Percentiles rank a stretch among this genome's conserved stretches.
phyloP scores from a whole-genome alignment of 202 grass and related monocot species.

The Eragrostis tef region DNA sequence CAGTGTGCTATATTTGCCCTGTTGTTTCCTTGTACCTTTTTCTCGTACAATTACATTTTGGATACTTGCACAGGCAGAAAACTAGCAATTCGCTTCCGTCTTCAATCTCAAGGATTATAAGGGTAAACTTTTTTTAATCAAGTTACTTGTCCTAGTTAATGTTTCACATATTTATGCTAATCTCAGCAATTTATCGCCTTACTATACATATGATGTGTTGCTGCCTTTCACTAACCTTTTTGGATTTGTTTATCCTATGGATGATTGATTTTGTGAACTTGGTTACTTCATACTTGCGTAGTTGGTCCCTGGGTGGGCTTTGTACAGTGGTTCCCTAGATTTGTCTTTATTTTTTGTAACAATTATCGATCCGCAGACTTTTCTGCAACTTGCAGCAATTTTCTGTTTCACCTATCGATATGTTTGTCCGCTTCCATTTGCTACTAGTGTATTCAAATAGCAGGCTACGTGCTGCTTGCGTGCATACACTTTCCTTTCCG shows the following conservation, averaged over 20 bases:
- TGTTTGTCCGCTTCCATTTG: neutral
- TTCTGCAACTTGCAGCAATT: slow-evolving; percentile 29
- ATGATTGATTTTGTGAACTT: slow-evolving; percentile 4
- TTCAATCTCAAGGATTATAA: slow-evolving; percentile 96
- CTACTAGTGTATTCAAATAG: slow-evolving; percentile 23
- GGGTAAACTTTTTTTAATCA: slow-evolving; percentile 54
- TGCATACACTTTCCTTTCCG: neutral
- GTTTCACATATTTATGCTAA: too few species aligned
- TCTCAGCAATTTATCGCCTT: too few species aligned
- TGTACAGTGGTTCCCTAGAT: neutral
- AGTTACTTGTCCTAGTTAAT: neutral
- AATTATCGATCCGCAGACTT: slow-evolving; percentile 4
- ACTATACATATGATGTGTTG: too few species aligned
- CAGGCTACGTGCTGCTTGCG: neutral
- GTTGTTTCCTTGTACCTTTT: slow-evolving; percentile 29
- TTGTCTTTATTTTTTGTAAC: neutral
- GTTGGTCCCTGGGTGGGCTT: neutral
- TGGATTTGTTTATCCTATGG: slow-evolving; percentile 2
- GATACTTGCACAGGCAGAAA: slow-evolving; percentile 71
- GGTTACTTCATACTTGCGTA: slow-evolving; percentile 19
- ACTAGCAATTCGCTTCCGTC: slow-evolving; percentile 72
- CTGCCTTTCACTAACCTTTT: neutral
- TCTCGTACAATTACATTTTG: slow-evolving; percentile 15
- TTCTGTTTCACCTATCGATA: slow-evolving; percentile 31
- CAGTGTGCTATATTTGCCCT: slow-evolving; percentile 22